Evolutionary conservation across 176 grass and related monocot genomes (phyloP).

Genomic region (Oryza punctata): DNA sequence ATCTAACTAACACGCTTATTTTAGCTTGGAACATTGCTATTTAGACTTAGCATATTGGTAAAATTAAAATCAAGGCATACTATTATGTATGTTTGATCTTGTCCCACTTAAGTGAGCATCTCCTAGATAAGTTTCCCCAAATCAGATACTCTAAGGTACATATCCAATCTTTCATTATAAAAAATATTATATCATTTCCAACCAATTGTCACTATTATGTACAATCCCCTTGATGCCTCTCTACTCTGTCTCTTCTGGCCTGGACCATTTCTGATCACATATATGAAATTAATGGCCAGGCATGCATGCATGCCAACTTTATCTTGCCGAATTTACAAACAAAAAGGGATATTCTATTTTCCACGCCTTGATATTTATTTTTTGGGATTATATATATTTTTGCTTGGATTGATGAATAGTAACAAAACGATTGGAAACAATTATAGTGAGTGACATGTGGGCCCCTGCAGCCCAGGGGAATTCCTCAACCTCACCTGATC

Average conservation of each 20-base stretch:
- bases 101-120: not conserved
- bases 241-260: not conserved
- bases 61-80: too few relatives aligned
- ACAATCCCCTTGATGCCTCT: not conserved
- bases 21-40: not conserved
- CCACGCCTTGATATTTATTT: too few relatives aligned
- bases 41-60: too few relatives aligned
- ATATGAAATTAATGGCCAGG: not conserved
- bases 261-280: not conserved
- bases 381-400: too few relatives aligned
- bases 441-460: not conserved
- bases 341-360: too few relatives aligned
- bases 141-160: not conserved
- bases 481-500: not conserved
- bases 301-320: not conserved
- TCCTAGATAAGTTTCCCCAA: not conserved
- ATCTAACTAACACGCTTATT: not conserved
- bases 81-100: too few relatives aligned
- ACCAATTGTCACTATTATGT: not conserved
- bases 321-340: not conserved
- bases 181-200: not conserved
- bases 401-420: too few relatives aligned
- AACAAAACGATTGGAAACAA: too few relatives aligned
- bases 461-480: not conserved
- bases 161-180: not conserved